Conservation (phyloP, 2,329 filamentous ascomycete species). For the Sarocladium kiliense region DNA sequence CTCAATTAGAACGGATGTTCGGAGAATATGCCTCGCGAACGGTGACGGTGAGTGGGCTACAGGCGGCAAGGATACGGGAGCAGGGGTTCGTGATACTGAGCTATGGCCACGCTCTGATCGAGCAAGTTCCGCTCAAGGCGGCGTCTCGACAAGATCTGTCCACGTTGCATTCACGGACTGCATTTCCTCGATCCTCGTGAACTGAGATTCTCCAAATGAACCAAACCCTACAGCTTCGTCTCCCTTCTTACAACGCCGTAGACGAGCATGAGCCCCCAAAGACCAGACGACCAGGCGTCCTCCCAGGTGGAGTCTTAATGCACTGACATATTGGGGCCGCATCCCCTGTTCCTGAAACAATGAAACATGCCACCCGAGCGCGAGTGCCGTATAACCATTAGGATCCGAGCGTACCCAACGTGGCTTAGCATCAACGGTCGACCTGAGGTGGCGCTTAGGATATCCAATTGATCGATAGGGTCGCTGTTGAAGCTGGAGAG, state of each 20-base stretch:
- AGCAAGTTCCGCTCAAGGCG: background rate
- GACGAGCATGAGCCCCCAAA: background rate
- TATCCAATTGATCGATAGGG: background rate
- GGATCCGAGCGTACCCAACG: background rate
- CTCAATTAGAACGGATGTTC: background rate
- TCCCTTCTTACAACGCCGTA: too few relatives aligned
- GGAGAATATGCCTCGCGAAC: background rate
- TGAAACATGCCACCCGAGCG: background rate
- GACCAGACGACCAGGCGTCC: too few relatives aligned
- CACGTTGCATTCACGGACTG: too few relatives aligned
- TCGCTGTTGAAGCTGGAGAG: too few relatives aligned
- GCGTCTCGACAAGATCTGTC: too few relatives aligned
- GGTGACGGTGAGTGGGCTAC: background rate
- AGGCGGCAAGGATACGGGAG: background rate
- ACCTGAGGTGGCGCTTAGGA: background rate
- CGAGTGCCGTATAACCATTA: background rate
- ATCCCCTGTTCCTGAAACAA: conserved; percentile 8
- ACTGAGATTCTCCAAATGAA: too few relatives aligned
- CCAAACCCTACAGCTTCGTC: too few relatives aligned
- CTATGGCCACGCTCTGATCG: background rate
- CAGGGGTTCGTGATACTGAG: background rate
- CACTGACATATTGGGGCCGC: background rate
- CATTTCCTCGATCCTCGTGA: too few relatives aligned
- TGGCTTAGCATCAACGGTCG: background rate
- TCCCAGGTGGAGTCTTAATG: background rate